Percentiles rank a stretch among this genome's conserved stretches.
phyloP scores from a whole-genome alignment of 108 stramenopile genomes.

The Pseudonitzschia pungens region DNA sequence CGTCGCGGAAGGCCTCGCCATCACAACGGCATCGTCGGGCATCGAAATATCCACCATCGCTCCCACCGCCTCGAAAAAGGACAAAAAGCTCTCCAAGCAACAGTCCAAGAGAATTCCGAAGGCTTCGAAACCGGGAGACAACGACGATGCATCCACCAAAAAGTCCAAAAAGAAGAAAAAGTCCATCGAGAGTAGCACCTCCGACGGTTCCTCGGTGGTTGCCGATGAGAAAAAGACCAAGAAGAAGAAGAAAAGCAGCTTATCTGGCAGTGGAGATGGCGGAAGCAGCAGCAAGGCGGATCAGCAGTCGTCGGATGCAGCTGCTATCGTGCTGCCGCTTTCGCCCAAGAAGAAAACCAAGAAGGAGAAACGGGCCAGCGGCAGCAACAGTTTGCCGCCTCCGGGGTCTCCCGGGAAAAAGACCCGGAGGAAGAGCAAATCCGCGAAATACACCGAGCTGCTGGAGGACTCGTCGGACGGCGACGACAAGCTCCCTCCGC shows the following conservation, averaged over 20 bases:
- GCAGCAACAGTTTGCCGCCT: neutral
- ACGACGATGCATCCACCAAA: neutral
- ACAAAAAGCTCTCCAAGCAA: neutral
- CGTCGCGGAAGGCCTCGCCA: neutral
- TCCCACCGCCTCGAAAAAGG: neutral
- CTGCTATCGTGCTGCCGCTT: neutral
- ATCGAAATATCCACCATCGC: neutral
- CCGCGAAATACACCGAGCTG: neutral
- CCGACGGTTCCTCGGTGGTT: too few relatives aligned
- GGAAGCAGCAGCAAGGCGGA: neutral
- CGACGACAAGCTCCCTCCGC: neutral
- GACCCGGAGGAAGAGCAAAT: neutral
- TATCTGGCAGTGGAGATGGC: too few relatives aligned
- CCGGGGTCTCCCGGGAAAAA: neutral
- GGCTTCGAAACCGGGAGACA: neutral
- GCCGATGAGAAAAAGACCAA: neutral
- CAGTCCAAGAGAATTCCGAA: neutral
- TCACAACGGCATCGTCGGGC: neutral
- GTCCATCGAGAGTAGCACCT: neutral
- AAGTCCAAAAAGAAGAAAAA: conserved; percentile 9
- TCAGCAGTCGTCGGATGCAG: neutral
- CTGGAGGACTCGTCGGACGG: neutral
- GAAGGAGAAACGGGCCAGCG: neutral
- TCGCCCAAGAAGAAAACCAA: neutral
- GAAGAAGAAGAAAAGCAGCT: conserved; percentile 8